Conservation (phyloP, 2,329 filamentous ascomycete genomes). For the Aspergillus candidus region DNA sequence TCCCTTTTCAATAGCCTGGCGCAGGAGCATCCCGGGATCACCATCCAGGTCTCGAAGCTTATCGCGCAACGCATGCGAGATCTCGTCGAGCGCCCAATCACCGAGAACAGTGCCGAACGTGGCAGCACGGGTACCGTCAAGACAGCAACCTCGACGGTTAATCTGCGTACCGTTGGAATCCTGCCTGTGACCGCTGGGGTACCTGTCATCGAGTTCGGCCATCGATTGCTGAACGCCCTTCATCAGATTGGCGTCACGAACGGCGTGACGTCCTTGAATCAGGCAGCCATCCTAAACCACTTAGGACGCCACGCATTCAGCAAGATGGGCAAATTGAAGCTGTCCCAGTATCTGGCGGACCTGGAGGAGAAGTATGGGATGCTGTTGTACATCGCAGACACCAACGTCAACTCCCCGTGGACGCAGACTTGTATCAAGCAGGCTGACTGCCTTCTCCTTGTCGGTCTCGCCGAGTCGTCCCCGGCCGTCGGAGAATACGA, state of each 20-base stretch:
- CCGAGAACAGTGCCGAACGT: slow-evolving; percentile 59
- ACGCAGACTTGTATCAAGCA: slow-evolving; percentile 97
- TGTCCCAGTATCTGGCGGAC: slow-evolving; percentile 93
- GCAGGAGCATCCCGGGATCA: slow-evolving; percentile 94
- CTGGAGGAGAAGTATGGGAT: slow-evolving; percentile 95
- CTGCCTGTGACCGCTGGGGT: slow-evolving; percentile 86
- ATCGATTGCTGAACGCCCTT: slow-evolving; percentile 77
- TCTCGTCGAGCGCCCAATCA: slow-evolving; percentile 73
- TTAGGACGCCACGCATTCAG: slow-evolving; percentile 94
- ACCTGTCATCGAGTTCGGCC: slow-evolving; percentile 92
- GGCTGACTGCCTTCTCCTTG: slow-evolving; percentile 89
- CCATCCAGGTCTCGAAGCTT: slow-evolving; percentile 98
- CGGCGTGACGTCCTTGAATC: slow-evolving; percentile 85
- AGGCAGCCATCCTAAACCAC: slow-evolving; percentile 89
- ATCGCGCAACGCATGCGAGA: slow-evolving; percentile 92
- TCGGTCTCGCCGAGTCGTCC: slow-evolving; percentile 84
- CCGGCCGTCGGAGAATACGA: slow-evolving; percentile 94
- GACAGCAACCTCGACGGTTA: slow-evolving; percentile 72
- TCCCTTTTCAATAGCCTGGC: slow-evolving; percentile 96
- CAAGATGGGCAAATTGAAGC: slow-evolving; percentile 91
- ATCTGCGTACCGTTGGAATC: slow-evolving; percentile 86
- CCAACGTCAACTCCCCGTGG: slow-evolving; percentile 94
- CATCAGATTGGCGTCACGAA: slow-evolving; percentile 84
- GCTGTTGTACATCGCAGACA: slow-evolving; percentile 93
- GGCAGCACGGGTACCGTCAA: slow-evolving; percentile 47